Percentiles rank a stretch among this genome's conserved stretches.
phyloP scores from a whole-genome alignment of 176 grass and related monocot genomes.

The Oryza meyeriana region DNA sequence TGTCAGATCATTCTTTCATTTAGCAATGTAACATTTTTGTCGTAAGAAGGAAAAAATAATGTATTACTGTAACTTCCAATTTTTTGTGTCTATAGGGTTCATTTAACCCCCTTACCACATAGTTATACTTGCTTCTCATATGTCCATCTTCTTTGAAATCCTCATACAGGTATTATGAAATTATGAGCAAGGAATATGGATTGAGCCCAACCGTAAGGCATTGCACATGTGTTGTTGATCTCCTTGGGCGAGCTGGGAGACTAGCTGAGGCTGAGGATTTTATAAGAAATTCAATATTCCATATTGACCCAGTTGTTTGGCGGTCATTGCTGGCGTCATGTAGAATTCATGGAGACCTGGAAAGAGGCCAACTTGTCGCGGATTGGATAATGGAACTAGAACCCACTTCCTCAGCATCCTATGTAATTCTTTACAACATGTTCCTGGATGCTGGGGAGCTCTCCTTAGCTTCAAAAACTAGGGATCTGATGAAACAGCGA shows the following conservation, averaged over 20 bases:
- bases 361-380: slow-evolving; percentile 45
- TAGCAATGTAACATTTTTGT: neutral
- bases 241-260: slow-evolving; percentile 69
- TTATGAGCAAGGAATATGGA: slow-evolving; percentile 49
- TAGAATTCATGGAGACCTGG: slow-evolving; percentile 55
- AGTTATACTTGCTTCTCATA: slow-evolving; percentile 8
- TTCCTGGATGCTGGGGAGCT: slow-evolving; percentile 53
- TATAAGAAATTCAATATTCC: slow-evolving; percentile 47
- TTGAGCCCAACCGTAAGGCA: slow-evolving; percentile 60
- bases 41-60: neutral
- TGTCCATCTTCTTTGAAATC: neutral
- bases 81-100: neutral
- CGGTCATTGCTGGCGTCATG: slow-evolving; percentile 62
- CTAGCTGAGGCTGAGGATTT: slow-evolving; percentile 62
- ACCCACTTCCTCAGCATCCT: slow-evolving; percentile 52
- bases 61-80: neutral
- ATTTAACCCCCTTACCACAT: neutral
- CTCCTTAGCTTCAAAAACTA: slow-evolving; percentile 47
- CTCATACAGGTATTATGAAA: slow-evolving; percentile 58
- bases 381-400: slow-evolving; percentile 58
- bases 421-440: slow-evolving; percentile 68
- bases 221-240: slow-evolving; percentile 69
- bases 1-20: neutral
- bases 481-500: slow-evolving; percentile 71
- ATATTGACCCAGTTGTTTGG: slow-evolving; percentile 51